These are phyloP conservation scores for Amphibolis antarctica DNA, from an alignment of 106 monocot species.

Conservation along the genomic window DNA sequence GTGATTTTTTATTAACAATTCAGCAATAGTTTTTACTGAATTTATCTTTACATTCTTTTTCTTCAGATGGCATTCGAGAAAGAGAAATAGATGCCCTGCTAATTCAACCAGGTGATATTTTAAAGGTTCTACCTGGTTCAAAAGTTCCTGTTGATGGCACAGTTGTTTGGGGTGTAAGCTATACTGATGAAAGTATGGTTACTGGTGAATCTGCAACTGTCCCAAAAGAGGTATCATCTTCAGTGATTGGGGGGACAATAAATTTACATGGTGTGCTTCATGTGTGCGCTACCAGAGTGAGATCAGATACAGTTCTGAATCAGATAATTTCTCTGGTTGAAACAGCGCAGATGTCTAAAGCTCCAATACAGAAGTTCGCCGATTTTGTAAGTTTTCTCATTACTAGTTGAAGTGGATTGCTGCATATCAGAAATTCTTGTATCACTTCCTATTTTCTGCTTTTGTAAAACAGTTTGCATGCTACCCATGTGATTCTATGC, in stretches of 20 bases:
- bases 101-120: constrained; percentile 77
- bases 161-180: constrained; percentile 61
- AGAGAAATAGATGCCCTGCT: constrained; percentile 69
- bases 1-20: neutral
- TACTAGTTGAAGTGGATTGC: neutral
- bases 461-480: too few species aligned
- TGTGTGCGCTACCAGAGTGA: constrained; percentile 75
- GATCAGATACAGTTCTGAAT: constrained; percentile 82
- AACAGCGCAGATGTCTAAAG: constrained; percentile 85
- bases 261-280: constrained; percentile 81
- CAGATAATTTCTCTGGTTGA: constrained; percentile 92
- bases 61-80: neutral
- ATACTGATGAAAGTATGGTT: constrained; percentile 98
- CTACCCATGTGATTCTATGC: too few species aligned
- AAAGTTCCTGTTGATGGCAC: constrained; percentile 89
- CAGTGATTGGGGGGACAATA: constrained; percentile 86
- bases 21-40: neutral
- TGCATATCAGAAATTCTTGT: neutral
- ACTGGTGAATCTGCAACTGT: constrained; percentile 78
- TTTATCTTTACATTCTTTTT: neutral
- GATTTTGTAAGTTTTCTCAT: constrained; percentile 83
- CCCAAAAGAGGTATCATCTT: constrained; percentile 10
- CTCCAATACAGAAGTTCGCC: constrained; percentile 87
- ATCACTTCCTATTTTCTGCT: too few species aligned
- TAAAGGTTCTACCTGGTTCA: constrained; percentile 80